Percentiles rank a stretch among this genome's conserved stretches.
These are phyloP conservation scores for Tilletia indica DNA, from an alignment of 1,284 basidiomycete genomes.

Conservation along the genomic window DNA sequence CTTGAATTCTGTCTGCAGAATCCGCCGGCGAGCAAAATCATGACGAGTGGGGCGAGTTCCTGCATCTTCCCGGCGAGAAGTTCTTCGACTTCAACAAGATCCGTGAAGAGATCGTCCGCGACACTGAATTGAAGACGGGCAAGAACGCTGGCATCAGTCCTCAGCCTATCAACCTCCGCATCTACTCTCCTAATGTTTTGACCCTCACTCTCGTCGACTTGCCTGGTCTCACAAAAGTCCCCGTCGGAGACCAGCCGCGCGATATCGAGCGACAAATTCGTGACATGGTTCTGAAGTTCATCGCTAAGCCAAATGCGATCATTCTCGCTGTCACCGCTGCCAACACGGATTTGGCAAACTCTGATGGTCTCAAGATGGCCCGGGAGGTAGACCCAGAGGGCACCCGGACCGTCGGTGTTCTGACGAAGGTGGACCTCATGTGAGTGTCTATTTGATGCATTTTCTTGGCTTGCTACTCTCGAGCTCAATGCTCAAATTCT, in stretches of 20 bases:
- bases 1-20: background rate
- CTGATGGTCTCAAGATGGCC: slow-evolving; percentile 93
- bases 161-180: slow-evolving; percentile 90
- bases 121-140: slow-evolving; percentile 96
- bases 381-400: slow-evolving; percentile 96
- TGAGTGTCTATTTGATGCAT: slow-evolving; percentile 59
- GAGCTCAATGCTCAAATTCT: background rate
- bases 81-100: slow-evolving; percentile 97
- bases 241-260: slow-evolving; percentile 93
- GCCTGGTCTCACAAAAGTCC: slow-evolving; percentile 92
- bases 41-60: slow-evolving; percentile 99
- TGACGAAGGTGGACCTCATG: slow-evolving; percentile 98
- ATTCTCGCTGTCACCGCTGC: slow-evolving; percentile 94
- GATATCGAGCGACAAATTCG: slow-evolving; percentile 97
- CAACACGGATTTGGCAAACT: slow-evolving; percentile 96
- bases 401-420: slow-evolving; percentile 87
- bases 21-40: slow-evolving; percentile 69
- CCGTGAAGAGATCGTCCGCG: slow-evolving; percentile 88
- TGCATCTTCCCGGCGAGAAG: slow-evolving; percentile 85
- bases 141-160: slow-evolving; percentile 84
- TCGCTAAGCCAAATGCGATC: slow-evolving; percentile 77
- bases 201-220: slow-evolving; percentile 95
- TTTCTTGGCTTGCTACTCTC: background rate
- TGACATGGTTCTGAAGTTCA: slow-evolving; percentile 95
- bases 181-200: slow-evolving; percentile 93